phyloP scores from a whole-genome alignment of 1,284 basidiomycete genomes.

The Porodaedalea pini region DNA sequence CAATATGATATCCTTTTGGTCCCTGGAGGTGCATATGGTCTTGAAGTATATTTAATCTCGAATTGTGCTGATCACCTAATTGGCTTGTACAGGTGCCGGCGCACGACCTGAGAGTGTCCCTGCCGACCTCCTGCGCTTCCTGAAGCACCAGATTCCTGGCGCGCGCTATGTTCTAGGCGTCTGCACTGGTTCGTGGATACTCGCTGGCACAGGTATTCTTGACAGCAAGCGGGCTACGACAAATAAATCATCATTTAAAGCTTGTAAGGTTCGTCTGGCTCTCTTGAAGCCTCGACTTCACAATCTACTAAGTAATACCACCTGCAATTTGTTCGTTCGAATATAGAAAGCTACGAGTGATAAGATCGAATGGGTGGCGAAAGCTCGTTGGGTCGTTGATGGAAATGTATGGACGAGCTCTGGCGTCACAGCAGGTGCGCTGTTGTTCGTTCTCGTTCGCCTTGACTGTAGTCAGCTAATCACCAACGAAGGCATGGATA shows the following conservation, averaged over 20 bases:
- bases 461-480: neutral
- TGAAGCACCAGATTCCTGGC: constrained; percentile 26
- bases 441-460: neutral
- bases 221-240: constrained; percentile 29
- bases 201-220: constrained; percentile 26
- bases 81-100: constrained; percentile 16
- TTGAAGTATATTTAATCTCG: too few species aligned
- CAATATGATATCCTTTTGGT: constrained; percentile 31
- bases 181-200: constrained; percentile 29
- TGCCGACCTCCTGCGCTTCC: constrained; percentile 23
- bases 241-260: constrained; percentile 27
- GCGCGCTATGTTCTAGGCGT: constrained; percentile 26
- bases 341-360: constrained; percentile 26
- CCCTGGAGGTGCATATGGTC: constrained; percentile 25
- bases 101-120: constrained; percentile 18
- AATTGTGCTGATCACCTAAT: constrained; percentile 9
- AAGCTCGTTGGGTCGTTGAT: constrained; percentile 39
- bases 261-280: constrained; percentile 20
- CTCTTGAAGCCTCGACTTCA: neutral
- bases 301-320: neutral
- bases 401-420: constrained; percentile 38
- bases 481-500: constrained; percentile 31
- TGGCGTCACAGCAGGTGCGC: constrained; percentile 37
- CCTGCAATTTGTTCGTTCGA: too few species aligned
- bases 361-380: constrained; percentile 33